phyloP scores from a whole-genome alignment of 2,329 filamentous ascomycete genomes.

The Fusarium sterilihyphosum region DNA sequence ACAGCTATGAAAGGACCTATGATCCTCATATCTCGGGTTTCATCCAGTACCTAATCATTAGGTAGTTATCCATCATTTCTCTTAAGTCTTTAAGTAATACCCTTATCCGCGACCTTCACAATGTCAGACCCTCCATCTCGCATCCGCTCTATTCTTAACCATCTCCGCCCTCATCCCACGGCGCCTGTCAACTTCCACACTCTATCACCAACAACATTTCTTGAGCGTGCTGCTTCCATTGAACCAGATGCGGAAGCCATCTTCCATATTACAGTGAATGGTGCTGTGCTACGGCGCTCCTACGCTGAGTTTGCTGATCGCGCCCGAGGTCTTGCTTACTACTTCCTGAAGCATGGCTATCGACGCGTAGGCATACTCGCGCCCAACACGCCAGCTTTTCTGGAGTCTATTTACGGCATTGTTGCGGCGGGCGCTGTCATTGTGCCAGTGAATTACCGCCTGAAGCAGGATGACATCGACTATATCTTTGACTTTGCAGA shows the following conservation, averaged over 20 bases:
- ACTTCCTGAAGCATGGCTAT: slow-evolving; percentile 76
- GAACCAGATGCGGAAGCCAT: slow-evolving; percentile 88
- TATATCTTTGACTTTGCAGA: slow-evolving; percentile 93
- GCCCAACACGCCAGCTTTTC: slow-evolving; percentile 93
- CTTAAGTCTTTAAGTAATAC: not conserved
- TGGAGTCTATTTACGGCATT: slow-evolving; percentile 90
- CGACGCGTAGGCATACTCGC: slow-evolving; percentile 85
- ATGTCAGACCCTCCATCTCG: slow-evolving; percentile 75
- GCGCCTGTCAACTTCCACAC: slow-evolving; percentile 74
- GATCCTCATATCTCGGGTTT: not conserved
- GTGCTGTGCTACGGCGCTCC: slow-evolving; percentile 75
- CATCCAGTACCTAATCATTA: not conserved
- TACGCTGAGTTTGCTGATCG: slow-evolving; percentile 88
- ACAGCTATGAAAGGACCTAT: slow-evolving; percentile 37
- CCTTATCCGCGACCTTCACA: slow-evolving; percentile 20
- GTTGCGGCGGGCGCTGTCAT: slow-evolving; percentile 82
- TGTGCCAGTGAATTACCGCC: slow-evolving; percentile 70
- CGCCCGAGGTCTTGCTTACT: slow-evolving; percentile 88
- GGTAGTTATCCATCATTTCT: not conserved
- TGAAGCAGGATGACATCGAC: slow-evolving; percentile 85
- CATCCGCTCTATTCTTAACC: slow-evolving; percentile 66
- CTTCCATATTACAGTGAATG: slow-evolving; percentile 84
- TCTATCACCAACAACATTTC: slow-evolving; percentile 87
- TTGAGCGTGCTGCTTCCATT: slow-evolving; percentile 85
- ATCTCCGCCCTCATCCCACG: slow-evolving; percentile 54